phyloP scores from a whole-genome alignment of 1,284 basidiomycete species.

The Pseudozyma sp. region DNA sequence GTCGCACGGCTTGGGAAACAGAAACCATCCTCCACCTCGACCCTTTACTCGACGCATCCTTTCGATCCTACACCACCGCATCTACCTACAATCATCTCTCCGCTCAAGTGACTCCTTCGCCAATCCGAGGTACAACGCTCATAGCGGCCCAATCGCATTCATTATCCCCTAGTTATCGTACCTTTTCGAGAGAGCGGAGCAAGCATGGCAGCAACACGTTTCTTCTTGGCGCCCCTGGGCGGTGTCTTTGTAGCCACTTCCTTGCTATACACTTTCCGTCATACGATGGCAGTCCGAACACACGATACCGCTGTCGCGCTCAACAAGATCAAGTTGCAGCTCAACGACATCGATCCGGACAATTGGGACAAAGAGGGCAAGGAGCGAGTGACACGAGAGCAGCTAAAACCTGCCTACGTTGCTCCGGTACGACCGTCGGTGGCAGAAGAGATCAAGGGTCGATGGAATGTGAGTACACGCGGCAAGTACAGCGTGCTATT shows the following conservation, averaged over 20 bases:
- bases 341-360: conserved; percentile 54
- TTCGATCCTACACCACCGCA: background rate
- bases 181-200: background rate
- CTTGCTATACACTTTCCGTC: conserved; percentile 52
- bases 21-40: conserved; percentile 14
- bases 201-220: conserved; percentile 42
- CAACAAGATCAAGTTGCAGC: conserved; percentile 43
- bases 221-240: conserved; percentile 41
- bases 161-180: background rate
- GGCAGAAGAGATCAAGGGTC: conserved; percentile 50
- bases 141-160: background rate
- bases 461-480: conserved; percentile 45
- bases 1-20: conserved; percentile 10
- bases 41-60: background rate
- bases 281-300: conserved; percentile 49
- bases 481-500: background rate
- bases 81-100: too few relatives aligned
- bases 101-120: background rate
- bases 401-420: conserved; percentile 44
- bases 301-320: conserved; percentile 43
- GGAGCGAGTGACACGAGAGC: conserved; percentile 25
- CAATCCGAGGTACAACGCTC: too few relatives aligned
- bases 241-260: conserved; percentile 53
- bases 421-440: conserved; percentile 41
- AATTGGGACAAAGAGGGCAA: conserved; percentile 51